Conservation (phyloP, 2,329 filamentous ascomycete genomes). For the Talaromyces sp. region DNA sequence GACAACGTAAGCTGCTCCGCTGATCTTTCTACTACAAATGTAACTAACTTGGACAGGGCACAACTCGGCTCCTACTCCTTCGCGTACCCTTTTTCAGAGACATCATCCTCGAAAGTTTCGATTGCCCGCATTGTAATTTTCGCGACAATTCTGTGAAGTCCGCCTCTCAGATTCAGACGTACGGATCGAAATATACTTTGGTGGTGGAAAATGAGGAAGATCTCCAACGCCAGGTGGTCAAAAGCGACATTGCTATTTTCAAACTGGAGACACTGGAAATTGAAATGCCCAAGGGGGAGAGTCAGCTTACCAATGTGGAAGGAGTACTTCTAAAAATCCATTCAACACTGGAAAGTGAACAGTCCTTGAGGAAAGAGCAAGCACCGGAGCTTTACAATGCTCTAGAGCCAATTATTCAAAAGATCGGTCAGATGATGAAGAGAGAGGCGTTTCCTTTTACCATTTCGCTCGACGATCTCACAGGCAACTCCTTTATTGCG, state of each 20-base stretch:
- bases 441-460: conserved; percentile 82
- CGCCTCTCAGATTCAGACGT: conserved; percentile 85
- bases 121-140: conserved; percentile 82
- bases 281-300: conserved; percentile 85
- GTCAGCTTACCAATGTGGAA: conserved; percentile 90
- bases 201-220: conserved; percentile 69
- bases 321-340: conserved; percentile 75
- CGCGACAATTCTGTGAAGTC: conserved; percentile 92
- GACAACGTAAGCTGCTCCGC: conserved; percentile 55
- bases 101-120: conserved; percentile 95
- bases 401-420: conserved; percentile 69
- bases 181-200: conserved; percentile 78
- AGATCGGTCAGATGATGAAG: conserved; percentile 70
- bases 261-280: conserved; percentile 88
- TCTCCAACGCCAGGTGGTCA: conserved; percentile 82
- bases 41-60: conserved; percentile 57
- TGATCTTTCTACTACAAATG: neutral
- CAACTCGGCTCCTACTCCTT: conserved; percentile 80
- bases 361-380: conserved; percentile 74
- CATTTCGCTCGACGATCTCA: conserved; percentile 80
- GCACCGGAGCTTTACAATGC: conserved; percentile 74
- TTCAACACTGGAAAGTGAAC: conserved; percentile 74
- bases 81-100: conserved; percentile 96
- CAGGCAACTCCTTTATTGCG: conserved; percentile 95
- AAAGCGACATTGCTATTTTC: conserved; percentile 81